phyloP scores from a whole-genome alignment of 768 basidiomycete genomes.

The Lentinula boryana region DNA sequence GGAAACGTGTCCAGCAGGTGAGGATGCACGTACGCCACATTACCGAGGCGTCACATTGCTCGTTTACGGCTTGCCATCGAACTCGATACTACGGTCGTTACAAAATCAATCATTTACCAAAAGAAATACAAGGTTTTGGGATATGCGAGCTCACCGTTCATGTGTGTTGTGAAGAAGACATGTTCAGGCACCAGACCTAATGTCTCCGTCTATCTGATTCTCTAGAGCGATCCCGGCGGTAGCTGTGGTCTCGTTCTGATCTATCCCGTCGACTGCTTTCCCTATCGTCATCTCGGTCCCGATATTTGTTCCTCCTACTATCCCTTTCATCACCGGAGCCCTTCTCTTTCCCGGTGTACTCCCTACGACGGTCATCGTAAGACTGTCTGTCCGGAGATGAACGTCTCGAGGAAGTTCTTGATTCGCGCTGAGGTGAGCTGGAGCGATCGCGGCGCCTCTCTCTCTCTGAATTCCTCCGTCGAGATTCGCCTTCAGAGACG shows the following conservation, averaged over 20 bases:
- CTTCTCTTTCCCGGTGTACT: conserved; percentile 10
- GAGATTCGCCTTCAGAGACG: conserved; percentile 13
- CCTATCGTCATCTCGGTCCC: conserved; percentile 17
- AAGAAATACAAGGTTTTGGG: too few relatives aligned
- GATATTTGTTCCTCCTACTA: conserved; percentile 17
- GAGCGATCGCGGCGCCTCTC: conserved; percentile 25
- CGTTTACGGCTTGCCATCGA: too few relatives aligned
- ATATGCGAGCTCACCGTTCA: too few relatives aligned
- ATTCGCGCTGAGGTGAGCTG: conserved; percentile 30
- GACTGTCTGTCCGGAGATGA: conserved; percentile 37
- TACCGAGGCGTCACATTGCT: too few relatives aligned
- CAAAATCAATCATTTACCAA: too few relatives aligned
- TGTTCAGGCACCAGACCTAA: background rate
- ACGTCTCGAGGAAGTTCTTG: conserved; percentile 40
- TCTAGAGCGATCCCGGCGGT: background rate
- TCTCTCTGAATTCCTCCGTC: conserved; percentile 8
- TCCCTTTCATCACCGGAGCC: conserved; percentile 19
- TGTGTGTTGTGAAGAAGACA: too few relatives aligned
- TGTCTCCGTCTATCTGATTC: background rate
- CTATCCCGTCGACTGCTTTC: background rate
- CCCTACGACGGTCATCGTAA: conserved; percentile 26
- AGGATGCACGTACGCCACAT: too few relatives aligned
- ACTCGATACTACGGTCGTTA: too few relatives aligned
- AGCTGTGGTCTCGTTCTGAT: background rate
- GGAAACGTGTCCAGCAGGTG: too few relatives aligned